phyloP scores from a whole-genome alignment of 768 basidiomycete species.

The Tylopilus vinaceipallidus region DNA sequence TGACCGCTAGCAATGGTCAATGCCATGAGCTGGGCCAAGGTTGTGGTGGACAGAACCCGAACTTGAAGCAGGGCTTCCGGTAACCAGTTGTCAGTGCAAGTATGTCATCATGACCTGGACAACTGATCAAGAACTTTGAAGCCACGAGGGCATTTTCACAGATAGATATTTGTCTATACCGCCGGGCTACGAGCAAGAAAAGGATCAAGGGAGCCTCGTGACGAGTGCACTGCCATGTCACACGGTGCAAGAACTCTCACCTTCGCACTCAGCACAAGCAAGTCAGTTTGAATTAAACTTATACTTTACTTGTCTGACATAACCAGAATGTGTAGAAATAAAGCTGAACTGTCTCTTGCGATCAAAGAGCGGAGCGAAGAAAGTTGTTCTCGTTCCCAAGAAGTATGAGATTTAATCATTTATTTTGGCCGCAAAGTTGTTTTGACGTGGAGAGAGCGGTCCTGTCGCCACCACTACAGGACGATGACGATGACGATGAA shows the following conservation, averaged over 20 bases:
- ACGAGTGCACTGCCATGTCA: conserved; percentile 49
- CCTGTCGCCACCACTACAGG: too few relatives aligned
- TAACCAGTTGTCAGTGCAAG: conserved; percentile 47
- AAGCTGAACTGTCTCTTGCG: conserved; percentile 37
- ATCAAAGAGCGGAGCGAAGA: conserved; percentile 8
- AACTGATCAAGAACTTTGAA: conserved; percentile 22
- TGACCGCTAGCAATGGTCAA: conserved; percentile 54
- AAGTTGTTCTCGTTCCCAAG: too few relatives aligned
- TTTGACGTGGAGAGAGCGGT: too few relatives aligned
- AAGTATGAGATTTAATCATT: not conserved
- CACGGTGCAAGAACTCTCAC: conserved; percentile 53
- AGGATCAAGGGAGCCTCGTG: conserved; percentile 55
- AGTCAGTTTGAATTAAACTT: conserved; percentile 35
- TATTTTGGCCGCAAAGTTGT: conserved; percentile 20
- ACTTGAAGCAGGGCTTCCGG: conserved; percentile 55
- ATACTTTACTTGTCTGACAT: conserved; percentile 6
- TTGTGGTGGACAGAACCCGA: conserved; percentile 70
- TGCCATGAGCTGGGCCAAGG: conserved; percentile 58
- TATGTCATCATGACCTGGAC: not conserved
- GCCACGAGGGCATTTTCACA: conserved; percentile 41
- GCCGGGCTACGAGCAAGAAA: conserved; percentile 59
- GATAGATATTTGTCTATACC: conserved; percentile 56
- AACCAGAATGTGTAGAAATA: conserved; percentile 40
- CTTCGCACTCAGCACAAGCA: conserved; percentile 41
- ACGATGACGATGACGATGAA: too few relatives aligned